These are phyloP conservation scores for Aureobasidium namibiae DNA, from an alignment of 2,329 filamentous ascomycete genomes.

Conservation along the genomic window DNA sequence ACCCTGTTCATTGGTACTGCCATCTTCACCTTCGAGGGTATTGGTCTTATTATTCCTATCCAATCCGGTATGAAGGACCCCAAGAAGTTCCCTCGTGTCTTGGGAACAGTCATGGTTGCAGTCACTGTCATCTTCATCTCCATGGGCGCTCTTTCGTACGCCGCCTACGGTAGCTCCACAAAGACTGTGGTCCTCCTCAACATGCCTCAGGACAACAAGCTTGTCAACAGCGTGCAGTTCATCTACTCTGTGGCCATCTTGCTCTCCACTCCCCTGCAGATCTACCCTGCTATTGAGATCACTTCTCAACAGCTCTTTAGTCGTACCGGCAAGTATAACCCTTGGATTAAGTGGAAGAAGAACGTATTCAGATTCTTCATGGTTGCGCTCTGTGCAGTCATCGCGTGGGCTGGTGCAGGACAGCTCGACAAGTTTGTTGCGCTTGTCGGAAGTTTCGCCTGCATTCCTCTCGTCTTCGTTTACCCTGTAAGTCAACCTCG, in stretches of 20 bases:
- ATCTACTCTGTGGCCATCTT: slow-evolving; percentile 97
- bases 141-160: slow-evolving; percentile 90
- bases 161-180: slow-evolving; percentile 88
- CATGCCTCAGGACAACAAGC: slow-evolving; percentile 86
- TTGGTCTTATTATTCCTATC: slow-evolving; percentile 94
- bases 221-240: slow-evolving; percentile 94
- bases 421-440: slow-evolving; percentile 97
- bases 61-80: slow-evolving; percentile 95
- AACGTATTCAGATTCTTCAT: slow-evolving; percentile 92
- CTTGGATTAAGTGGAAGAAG: slow-evolving; percentile 99
- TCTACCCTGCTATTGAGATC: slow-evolving; percentile 96
- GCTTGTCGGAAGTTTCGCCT: slow-evolving; percentile 93
- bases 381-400: slow-evolving; percentile 73
- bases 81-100: slow-evolving; percentile 79
- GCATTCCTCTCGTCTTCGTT: slow-evolving; percentile 92
- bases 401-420: slow-evolving; percentile 88
- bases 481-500: slow-evolving; percentile 70
- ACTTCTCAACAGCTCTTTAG: slow-evolving; percentile 92
- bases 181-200: slow-evolving; percentile 96
- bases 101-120: slow-evolving; percentile 86
- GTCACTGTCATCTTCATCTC: slow-evolving; percentile 85
- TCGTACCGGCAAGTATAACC: slow-evolving; percentile 92
- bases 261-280: slow-evolving; percentile 87
- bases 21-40: slow-evolving; percentile 97
- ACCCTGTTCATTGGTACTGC: slow-evolving; percentile 97